phyloP scores from a whole-genome alignment of 805 yeast species.

The Ogataea wickerhamii region DNA sequence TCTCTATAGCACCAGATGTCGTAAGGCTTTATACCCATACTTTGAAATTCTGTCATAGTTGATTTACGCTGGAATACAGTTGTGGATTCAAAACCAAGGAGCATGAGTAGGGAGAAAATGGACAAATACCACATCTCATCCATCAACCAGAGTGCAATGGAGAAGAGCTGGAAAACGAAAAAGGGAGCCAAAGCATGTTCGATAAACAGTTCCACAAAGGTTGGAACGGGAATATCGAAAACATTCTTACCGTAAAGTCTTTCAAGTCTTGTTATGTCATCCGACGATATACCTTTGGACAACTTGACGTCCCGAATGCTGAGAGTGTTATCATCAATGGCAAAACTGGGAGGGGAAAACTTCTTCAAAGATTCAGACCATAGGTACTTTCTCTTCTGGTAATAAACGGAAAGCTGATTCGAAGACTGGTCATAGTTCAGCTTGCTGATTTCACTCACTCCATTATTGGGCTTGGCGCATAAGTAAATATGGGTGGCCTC shows the following conservation, averaged over 20 bases:
- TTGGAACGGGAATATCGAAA: constrained; percentile 94
- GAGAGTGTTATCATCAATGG: constrained; percentile 64
- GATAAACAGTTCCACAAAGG: constrained; percentile 83
- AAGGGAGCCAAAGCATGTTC: constrained; percentile 99
- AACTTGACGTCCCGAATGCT: constrained; percentile 53
- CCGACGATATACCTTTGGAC: constrained; percentile 32
- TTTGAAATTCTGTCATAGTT: constrained; percentile 91
- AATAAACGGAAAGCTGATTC: constrained; percentile 65
- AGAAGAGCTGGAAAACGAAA: constrained; percentile 93
- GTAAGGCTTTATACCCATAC: constrained; percentile 96
- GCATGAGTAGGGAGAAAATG: constrained; percentile 84
- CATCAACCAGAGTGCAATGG: constrained; percentile 92
- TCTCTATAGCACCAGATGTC: constrained; percentile 69
- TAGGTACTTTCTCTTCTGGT: constrained; percentile 89
- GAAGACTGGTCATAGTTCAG: constrained; percentile 54
- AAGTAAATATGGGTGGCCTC: constrained; percentile 74
- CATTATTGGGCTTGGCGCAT: constrained; percentile 80
- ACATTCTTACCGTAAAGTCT: constrained; percentile 79
- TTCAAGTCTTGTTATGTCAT: constrained; percentile 33
- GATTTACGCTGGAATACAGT: constrained; percentile 94
- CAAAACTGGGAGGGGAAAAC: constrained; percentile 81
- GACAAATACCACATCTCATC: constrained; percentile 98
- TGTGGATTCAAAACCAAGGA: constrained; percentile 88
- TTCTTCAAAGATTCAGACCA: constrained; percentile 49
- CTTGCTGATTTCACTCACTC: constrained; percentile 74